phyloP scores from a whole-genome alignment of 2,329 filamentous ascomycete genomes.

The Verticillium klebahnii region DNA sequence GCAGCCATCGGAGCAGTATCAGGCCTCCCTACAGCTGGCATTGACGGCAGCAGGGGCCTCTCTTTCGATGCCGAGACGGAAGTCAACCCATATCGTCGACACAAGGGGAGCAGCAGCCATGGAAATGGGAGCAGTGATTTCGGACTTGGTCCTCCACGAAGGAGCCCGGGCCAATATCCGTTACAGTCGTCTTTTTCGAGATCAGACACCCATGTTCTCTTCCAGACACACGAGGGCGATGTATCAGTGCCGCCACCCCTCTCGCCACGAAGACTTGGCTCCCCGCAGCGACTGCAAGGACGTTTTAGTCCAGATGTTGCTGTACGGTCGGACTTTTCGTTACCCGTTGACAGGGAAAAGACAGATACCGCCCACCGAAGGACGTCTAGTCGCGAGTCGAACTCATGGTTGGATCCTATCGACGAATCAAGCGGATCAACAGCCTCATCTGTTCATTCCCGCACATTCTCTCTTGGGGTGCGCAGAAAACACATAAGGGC shows the following conservation, averaged over 20 bases:
- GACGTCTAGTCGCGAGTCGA: conserved; percentile 71
- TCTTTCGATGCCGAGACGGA: neutral
- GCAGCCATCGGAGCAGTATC: conserved; percentile 45
- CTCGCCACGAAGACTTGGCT: conserved; percentile 57
- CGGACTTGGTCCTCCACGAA: conserved; percentile 9
- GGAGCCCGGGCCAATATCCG: conserved; percentile 19
- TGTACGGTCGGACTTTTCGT: conserved; percentile 30
- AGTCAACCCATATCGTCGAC: neutral
- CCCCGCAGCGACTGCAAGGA: conserved; percentile 28
- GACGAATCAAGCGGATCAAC: conserved; percentile 83
- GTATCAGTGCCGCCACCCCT: conserved; percentile 67
- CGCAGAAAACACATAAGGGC: conserved; percentile 66
- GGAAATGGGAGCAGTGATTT: neutral
- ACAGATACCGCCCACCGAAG: conserved; percentile 37
- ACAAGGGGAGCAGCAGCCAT: neutral
- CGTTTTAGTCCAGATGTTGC: conserved; percentile 14
- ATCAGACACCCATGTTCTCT: conserved; percentile 29
- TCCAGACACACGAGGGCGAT: conserved; percentile 48
- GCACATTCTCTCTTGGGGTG: conserved; percentile 65
- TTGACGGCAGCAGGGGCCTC: conserved; percentile 21
- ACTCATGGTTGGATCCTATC: conserved; percentile 91
- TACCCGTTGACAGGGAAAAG: conserved; percentile 18
- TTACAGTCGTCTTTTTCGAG: conserved; percentile 52
- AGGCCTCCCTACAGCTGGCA: conserved; percentile 41
- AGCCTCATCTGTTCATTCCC: conserved; percentile 74